Percentiles rank a stretch among this genome's conserved stretches.
Evolutionary conservation across 2,329 filamentous ascomycete genomes (phyloP).

Genomic region (Penicillium sp.): DNA sequence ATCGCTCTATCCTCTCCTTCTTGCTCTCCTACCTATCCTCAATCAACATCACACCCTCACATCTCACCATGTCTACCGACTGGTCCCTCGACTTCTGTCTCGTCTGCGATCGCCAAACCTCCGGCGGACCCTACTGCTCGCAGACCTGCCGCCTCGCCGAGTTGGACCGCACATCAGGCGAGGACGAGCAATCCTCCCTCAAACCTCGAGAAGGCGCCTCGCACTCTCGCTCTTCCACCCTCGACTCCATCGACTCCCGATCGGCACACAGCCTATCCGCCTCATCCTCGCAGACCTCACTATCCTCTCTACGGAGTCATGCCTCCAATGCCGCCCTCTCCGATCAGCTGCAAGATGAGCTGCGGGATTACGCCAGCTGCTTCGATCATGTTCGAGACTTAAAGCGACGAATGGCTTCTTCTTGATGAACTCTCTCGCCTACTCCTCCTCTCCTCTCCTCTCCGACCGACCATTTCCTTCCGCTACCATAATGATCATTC

Average conservation of each 20-base stretch:
- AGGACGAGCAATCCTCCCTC: conserved; percentile 37
- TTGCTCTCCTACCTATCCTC: background rate
- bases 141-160: conserved; percentile 88
- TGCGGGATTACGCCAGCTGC: conserved; percentile 81
- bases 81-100: conserved; percentile 95
- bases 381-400: conserved; percentile 76
- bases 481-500: background rate
- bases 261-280: conserved; percentile 40
- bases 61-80: conserved; percentile 37
- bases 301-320: conserved; percentile 74
- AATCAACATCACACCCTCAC: background rate
- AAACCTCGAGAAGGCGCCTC: conserved; percentile 14
- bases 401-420: conserved; percentile 41
- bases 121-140: conserved; percentile 83
- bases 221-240: conserved; percentile 17
- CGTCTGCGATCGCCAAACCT: conserved; percentile 86
- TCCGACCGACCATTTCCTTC: background rate
- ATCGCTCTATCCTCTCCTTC: background rate
- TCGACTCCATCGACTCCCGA: conserved; percentile 22
- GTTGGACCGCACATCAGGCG: conserved; percentile 69
- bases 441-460: background rate
- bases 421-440: conserved; percentile 18
- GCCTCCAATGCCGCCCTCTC: conserved; percentile 62
- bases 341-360: conserved; percentile 74
- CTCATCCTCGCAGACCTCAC: conserved; percentile 80